Evolutionary conservation across 768 basidiomycete genomes (phyloP), one percentile per base, ranked within the genome.

Genomic region (Coprinellus micaceus): DNA sequence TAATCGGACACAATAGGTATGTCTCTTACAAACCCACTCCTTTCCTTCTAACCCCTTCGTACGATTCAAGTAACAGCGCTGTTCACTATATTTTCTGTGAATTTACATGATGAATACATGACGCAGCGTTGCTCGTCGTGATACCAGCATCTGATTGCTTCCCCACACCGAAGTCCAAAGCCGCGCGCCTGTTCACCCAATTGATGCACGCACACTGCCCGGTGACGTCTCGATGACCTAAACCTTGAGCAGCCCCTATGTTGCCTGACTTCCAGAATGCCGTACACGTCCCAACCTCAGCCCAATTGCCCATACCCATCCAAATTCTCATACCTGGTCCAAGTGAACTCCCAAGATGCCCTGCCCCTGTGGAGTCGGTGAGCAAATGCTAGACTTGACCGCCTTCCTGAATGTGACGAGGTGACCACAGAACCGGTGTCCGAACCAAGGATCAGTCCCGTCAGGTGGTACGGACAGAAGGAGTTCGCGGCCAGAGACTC

Each of bases 401-500:
- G 52, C n/a, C 56, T 57, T 43, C 48, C 56, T 25, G 28, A 48
- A 45, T 57, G 56, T 57, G 56, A 52, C 56, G 39, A 49, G 44
- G 44, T 11, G 30, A 39, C 26, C 44, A 46, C 53, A 25, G 36
- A 37, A 39, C 10, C 33, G 11, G 33, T 25, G 28, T 45, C 45
- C 56, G 39, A 22, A 36, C 24, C 36, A 17, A 49, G 49, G 21
- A 52, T 52, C 48, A 57, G 30, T 4, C 17, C 56, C 49, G 56
- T 57, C 56, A 57, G 56, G 48, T 52, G 56, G 48, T 51, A 50
- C 56, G 26, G 4, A 45, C 25, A 6, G 26, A 29, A n/a, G n/a
- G n/a, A n/a, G n/a, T n/a, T n/a, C n/a, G n/a, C n/a, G 53, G 25
- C 36, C 36, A 37, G 36, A 37, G 36, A 37, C 36, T 26, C 37